These are phyloP conservation scores for Flaveria bidentis DNA, from an alignment of 129 eudicot genomes.

Conservation along the genomic window DNA sequence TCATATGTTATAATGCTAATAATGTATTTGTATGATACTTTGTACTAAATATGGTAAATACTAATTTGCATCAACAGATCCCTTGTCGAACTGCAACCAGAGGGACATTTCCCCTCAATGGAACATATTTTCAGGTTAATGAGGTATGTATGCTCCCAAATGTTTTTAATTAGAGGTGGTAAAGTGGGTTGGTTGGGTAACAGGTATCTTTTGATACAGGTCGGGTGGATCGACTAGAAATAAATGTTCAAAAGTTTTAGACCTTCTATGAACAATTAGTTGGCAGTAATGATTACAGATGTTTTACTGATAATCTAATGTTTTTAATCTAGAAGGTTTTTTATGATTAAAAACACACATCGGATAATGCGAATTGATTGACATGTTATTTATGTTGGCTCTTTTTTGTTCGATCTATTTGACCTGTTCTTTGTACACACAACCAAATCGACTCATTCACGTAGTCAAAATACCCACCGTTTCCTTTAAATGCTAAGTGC, in stretches of 20 bases:
- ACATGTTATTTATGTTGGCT: background rate
- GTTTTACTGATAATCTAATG: background rate
- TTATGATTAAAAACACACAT: background rate
- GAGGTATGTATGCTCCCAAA: conserved; percentile 49
- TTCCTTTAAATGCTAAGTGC: background rate
- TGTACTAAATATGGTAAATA: background rate
- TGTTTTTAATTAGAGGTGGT: background rate
- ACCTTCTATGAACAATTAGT: background rate
- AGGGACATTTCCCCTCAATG: conserved; percentile 72
- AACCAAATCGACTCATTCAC: background rate
- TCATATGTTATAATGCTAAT: background rate
- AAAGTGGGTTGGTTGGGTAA: background rate
- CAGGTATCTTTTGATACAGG: background rate
- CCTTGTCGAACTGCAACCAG: conserved; percentile 61
- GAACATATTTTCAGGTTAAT: conserved; percentile 77
- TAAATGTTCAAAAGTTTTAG: background rate
- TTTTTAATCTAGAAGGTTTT: background rate
- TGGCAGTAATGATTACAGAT: background rate
- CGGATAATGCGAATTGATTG: background rate
- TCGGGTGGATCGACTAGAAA: background rate
- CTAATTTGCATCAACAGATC: conserved; percentile 37
- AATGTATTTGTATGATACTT: background rate
- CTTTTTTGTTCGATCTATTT: background rate
- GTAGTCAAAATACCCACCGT: too few relatives aligned
- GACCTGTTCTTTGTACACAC: background rate